A percentile compares a stretch with the other conserved stretches of the same genome.
These are phyloP conservation scores for Dysphania ambrosioides DNA, from an alignment of 148 eudicot genomes.

Conservation along the genomic window DNA sequence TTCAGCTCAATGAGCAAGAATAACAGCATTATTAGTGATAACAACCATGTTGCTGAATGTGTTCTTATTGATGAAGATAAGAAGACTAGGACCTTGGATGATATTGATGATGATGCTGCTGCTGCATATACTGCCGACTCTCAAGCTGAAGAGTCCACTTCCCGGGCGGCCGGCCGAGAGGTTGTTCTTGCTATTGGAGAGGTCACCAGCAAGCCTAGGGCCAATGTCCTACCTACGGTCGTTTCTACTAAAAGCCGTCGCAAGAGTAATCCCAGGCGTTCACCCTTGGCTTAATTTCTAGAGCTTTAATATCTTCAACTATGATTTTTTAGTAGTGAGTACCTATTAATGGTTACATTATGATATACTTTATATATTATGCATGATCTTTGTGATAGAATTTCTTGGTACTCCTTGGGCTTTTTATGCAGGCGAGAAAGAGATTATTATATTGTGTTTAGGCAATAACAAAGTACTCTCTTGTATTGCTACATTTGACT, in stretches of 20 bases:
- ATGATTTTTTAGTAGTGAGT: background rate
- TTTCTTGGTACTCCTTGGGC: no score
- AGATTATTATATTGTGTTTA: no score
- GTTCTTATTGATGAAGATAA: conserved; percentile 21
- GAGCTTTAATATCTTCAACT: background rate
- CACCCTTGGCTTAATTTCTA: conserved; percentile 23
- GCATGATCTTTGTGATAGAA: no score
- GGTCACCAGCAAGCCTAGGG: conserved; percentile 22
- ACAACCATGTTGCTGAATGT: no score
- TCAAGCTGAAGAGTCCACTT: conserved; percentile 30
- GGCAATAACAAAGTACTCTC: no score
- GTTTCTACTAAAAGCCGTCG: conserved; percentile 22
- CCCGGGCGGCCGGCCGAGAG: conserved; percentile 19
- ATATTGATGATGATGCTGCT: conserved; percentile 21
- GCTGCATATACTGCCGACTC: background rate
- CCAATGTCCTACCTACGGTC: background rate
- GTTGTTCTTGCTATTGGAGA: conserved; percentile 6
- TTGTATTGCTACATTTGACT: no score
- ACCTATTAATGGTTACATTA: no score
- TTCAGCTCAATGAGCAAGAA: conserved; percentile 15
- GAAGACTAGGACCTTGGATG: conserved; percentile 31
- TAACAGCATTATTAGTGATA: background rate
- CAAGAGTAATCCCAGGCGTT: conserved; percentile 31
- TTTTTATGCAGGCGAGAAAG: no score
- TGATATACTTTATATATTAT: no score